Evolutionary conservation across 306 rosid genomes (phyloP).

Genomic region (Datisca glomerata): DNA sequence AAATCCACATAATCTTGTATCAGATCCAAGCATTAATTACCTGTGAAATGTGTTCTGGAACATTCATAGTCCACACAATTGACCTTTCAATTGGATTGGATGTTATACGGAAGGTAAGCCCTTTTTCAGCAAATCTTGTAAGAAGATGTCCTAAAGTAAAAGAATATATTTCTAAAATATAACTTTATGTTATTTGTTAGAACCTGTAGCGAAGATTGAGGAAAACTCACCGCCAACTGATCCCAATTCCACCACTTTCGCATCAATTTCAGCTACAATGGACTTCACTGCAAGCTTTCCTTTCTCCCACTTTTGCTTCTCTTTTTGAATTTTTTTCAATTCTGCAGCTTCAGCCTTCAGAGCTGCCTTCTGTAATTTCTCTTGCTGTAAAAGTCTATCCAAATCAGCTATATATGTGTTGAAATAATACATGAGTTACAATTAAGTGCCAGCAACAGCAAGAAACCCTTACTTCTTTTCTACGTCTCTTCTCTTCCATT

Average conservation of each 20-base stretch:
- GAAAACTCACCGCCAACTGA: slow-evolving; percentile 67
- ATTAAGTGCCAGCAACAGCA: slow-evolving; percentile 4
- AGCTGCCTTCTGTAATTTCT: slow-evolving; percentile 63
- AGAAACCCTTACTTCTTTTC: slow-evolving; percentile 51
- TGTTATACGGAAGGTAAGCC: slow-evolving; percentile 56
- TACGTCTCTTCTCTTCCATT: slow-evolving; percentile 72
- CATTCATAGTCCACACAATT: slow-evolving; percentile 77
- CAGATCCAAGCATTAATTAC: slow-evolving; percentile 36
- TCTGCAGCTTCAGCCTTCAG: slow-evolving; percentile 83
- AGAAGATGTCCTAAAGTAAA: slow-evolving; percentile 62
- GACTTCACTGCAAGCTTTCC: slow-evolving; percentile 78
- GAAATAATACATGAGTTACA: slow-evolving; percentile 5
- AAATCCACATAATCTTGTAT: no score
- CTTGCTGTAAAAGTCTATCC: slow-evolving; percentile 45
- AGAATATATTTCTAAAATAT: background rate
- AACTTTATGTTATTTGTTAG: background rate
- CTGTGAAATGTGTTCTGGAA: slow-evolving; percentile 76
- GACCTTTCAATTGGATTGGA: slow-evolving; percentile 79
- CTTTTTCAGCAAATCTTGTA: slow-evolving; percentile 79
- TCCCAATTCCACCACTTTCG: slow-evolving; percentile 77
- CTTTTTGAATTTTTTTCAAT: slow-evolving; percentile 62
- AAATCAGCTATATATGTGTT: slow-evolving; percentile 11
- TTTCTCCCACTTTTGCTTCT: slow-evolving; percentile 77
- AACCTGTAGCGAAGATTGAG: background rate
- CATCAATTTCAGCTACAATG: slow-evolving; percentile 74